phyloP scores from a whole-genome alignment of 1,284 basidiomycete genomes.

The Cutaneotrichosporon spelunceum region DNA sequence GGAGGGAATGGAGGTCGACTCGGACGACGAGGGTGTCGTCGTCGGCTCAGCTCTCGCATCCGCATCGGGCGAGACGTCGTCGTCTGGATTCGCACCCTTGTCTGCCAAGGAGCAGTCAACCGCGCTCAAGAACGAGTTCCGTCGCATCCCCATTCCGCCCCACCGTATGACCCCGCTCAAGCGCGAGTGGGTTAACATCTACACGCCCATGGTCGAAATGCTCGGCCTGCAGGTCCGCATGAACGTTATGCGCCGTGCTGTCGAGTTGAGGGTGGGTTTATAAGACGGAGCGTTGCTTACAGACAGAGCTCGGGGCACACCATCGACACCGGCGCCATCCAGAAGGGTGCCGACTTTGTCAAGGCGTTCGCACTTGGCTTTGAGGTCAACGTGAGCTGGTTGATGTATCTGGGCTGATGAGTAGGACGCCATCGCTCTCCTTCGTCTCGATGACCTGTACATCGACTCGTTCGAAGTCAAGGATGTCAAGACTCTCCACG shows the following conservation, averaged over 20 bases:
- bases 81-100: conserved; percentile 48
- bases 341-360: conserved; percentile 98
- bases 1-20: conserved; percentile 29
- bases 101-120: conserved; percentile 30
- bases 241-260: conserved; percentile 83
- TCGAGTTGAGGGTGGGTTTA: conserved; percentile 80
- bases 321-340: conserved; percentile 82
- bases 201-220: conserved; percentile 92
- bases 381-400: conserved; percentile 70
- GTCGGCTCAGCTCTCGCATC: conserved; percentile 24
- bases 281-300: not conserved
- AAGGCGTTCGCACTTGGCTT: conserved; percentile 94
- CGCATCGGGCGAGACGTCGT: conserved; percentile 23
- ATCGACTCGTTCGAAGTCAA: conserved; percentile 99
- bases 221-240: conserved; percentile 91
- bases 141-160: conserved; percentile 84
- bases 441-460: conserved; percentile 93
- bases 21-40: conserved; percentile 36
- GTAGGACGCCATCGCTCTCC: conserved; percentile 90
- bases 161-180: conserved; percentile 97
- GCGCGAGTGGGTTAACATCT: conserved; percentile 96
- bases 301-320: conserved; percentile 88
- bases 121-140: conserved; percentile 66
- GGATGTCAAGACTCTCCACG: conserved; percentile 96
- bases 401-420: not conserved